Evolutionary conservation across 805 yeast species (phyloP).

Genomic region (Starmerella sp.): DNA sequence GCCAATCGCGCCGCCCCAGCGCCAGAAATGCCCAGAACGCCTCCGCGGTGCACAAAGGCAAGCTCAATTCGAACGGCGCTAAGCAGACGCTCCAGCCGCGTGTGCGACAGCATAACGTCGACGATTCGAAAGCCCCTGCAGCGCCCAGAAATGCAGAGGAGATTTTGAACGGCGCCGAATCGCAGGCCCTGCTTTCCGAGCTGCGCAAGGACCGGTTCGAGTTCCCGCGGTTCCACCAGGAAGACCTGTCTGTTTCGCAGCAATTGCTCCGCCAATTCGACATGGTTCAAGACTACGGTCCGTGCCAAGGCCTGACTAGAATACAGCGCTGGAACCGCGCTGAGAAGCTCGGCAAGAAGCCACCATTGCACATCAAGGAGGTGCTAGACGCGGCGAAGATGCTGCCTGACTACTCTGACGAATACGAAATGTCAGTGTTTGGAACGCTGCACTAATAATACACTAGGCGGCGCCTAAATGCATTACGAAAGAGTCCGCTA

Average conservation of each 20-base stretch:
- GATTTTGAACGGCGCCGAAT: constrained; percentile 7
- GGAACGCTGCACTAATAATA: constrained; percentile 3
- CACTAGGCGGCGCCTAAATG: no score
- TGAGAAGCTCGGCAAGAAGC: constrained; percentile 27
- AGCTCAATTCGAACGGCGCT: neutral
- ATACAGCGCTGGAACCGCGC: constrained; percentile 34
- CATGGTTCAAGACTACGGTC: constrained; percentile 29
- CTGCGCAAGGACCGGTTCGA: constrained; percentile 3
- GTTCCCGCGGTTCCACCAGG: constrained; percentile 25
- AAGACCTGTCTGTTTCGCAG: constrained; percentile 24
- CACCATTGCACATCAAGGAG: constrained; percentile 28
- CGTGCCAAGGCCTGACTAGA: constrained; percentile 32
- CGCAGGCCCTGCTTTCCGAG: constrained; percentile 6
- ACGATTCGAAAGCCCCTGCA: neutral
- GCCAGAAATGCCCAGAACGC: neutral
- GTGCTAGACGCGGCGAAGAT: constrained; percentile 24
- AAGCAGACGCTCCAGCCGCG: neutral
- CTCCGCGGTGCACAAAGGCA: neutral
- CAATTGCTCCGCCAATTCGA: constrained; percentile 30
- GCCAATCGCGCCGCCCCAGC: neutral
- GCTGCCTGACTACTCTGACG: neutral
- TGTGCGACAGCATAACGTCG: neutral
- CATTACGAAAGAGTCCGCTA: no score
- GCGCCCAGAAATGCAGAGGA: neutral
- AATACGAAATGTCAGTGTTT: constrained; percentile 17